Percentiles rank a stretch among this genome's conserved stretches.
These are phyloP conservation scores for Iodosphaeria phyllophila DNA, from an alignment of 2,329 filamentous ascomycete genomes.

Conservation along the genomic window DNA sequence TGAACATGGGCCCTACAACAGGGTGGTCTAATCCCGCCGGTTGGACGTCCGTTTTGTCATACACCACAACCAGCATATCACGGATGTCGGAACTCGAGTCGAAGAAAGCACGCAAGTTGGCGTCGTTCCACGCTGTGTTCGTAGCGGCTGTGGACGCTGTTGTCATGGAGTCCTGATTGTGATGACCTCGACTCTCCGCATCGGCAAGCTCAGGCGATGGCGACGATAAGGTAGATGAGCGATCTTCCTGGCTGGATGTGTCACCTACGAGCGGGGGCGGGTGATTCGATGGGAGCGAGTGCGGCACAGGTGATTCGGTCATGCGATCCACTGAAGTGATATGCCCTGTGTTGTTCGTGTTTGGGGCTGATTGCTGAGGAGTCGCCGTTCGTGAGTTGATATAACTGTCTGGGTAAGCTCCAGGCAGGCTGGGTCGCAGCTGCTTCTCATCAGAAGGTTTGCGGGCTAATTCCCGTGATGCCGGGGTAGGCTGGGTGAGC, in stretches of 20 bases:
- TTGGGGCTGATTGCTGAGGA: constrained; percentile 15
- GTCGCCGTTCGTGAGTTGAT: constrained; percentile 12
- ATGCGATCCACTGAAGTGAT: constrained; percentile 29
- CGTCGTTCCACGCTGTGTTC: constrained; percentile 67
- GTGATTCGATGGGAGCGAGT: constrained; percentile 36
- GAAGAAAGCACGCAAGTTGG: constrained; percentile 71
- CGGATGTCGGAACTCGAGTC: constrained; percentile 78
- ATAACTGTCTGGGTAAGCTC: constrained; percentile 23
- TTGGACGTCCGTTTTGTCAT: constrained; percentile 72
- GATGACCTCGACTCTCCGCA: constrained; percentile 22
- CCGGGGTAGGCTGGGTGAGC: constrained; percentile 7
- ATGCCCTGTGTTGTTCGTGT: constrained; percentile 9
- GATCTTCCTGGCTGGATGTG: constrained; percentile 50
- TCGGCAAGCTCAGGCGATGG: constrained; percentile 43
- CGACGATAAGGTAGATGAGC: constrained; percentile 42
- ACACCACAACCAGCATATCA: constrained; percentile 78
- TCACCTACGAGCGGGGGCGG: constrained; percentile 52
- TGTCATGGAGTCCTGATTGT: constrained; percentile 27
- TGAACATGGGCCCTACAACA: constrained; percentile 61
- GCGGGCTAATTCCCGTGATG: constrained; percentile 3
- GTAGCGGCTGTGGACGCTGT: constrained; percentile 36
- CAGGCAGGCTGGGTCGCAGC: constrained; percentile 17
- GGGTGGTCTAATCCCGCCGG: constrained; percentile 75
- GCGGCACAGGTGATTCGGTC: constrained; percentile 50
- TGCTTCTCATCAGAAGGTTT: constrained; percentile 9